Evolutionary conservation across 805 yeast genomes (phyloP).

Genomic region (Candida argentea): DNA sequence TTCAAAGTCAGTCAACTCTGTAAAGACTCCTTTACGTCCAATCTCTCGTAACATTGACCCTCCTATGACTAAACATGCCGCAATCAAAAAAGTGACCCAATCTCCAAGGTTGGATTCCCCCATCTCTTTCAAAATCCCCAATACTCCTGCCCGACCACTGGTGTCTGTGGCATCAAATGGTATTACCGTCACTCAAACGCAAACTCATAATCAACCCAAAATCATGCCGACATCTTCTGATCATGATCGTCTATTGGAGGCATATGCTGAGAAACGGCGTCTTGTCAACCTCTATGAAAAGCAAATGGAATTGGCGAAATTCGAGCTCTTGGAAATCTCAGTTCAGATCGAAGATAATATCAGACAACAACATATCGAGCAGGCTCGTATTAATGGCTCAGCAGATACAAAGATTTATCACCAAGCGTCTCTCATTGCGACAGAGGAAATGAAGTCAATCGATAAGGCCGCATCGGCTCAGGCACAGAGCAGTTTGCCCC

Average conservation of each 20-base stretch:
- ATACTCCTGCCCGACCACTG: too few relatives aligned
- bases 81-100: too few relatives aligned
- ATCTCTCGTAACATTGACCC: too few relatives aligned
- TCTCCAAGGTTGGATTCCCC: too few relatives aligned
- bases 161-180: too few relatives aligned
- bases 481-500: background rate
- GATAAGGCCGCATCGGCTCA: background rate
- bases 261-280: constrained; percentile 43
- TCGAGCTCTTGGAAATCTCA: constrained; percentile 24
- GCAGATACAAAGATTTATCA: background rate
- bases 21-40: too few relatives aligned
- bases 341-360: constrained; percentile 9
- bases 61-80: too few relatives aligned
- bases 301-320: constrained; percentile 22
- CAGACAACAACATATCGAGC: background rate
- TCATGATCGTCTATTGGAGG: constrained; percentile 11
- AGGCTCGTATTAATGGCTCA: background rate
- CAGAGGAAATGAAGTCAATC: background rate
- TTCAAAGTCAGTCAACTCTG: too few relatives aligned
- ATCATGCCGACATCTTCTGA: too few relatives aligned
- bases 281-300: constrained; percentile 39
- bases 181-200: background rate
- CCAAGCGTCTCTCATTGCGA: background rate
- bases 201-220: constrained; percentile 10
- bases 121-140: too few relatives aligned